Evolutionary conservation across 2,329 filamentous ascomycete species (phyloP), one percentile per base, ranked within the genome.

Genomic region (Pseudogymnoascus sp.): DNA sequence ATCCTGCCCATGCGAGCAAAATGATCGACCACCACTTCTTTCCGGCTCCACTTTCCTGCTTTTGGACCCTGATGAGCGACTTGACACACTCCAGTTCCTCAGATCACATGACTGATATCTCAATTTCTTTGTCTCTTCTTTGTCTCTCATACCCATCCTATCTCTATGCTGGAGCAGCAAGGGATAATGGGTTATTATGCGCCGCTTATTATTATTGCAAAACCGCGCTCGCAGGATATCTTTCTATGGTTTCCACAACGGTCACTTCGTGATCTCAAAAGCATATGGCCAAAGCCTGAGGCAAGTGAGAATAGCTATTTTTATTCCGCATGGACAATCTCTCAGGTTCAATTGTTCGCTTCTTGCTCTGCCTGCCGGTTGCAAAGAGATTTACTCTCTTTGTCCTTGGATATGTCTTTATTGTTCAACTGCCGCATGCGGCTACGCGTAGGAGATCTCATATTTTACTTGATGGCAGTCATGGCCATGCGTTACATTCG

Each of bases 401-500:
- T 56, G 50, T 56, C 50, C 50, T 56, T 56, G 50, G 14, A 16
- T 34, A 56, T 56, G 50, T 36, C 50, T 56, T 56, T 56, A 56
- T 36, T 56, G 50, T 56, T 16, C 50, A 34, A 56, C 50, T 56
- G 50, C 28, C 50, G 50, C 28, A 56, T 56, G 50, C 50, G 50
- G 50, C 50, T 18, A 56, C 50, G n/a, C 34, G 50, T 56, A 56
- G 14, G 50, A 56, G 50, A 56, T 34, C 16, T 18, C 28, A 34
- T 56, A 21, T 56, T 56, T 56, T 56, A 56, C 50, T 56, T 56
- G 50, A 36, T 56, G 50, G 50, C 16, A 36, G 50, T 14, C 50
- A 56, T 36, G 11, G n/a, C 28, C 50, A 36, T 56, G 16, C 10
- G 16, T 36, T 34, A 36, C 28, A 36, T 34, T 21, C 28, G 50